Conservation (phyloP, 2,329 filamentous ascomycete genomes). For the Colletotrichum sp. region DNA sequence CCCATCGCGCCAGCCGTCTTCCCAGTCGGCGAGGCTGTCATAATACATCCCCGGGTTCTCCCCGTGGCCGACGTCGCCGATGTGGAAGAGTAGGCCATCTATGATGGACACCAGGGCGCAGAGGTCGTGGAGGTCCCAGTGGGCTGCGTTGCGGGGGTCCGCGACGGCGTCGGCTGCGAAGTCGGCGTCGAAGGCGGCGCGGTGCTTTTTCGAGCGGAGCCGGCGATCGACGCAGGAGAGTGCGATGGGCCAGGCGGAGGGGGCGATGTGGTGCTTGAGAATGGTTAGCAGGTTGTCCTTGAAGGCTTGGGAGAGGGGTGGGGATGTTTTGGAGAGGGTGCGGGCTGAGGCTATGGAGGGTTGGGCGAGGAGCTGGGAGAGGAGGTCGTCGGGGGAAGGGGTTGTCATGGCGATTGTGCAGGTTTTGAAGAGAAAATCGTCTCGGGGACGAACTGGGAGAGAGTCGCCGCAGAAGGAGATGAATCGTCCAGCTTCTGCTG, state of each 20-base stretch:
- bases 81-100: neutral
- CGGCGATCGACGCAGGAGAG: conserved; percentile 9
- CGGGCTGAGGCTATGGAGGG: neutral
- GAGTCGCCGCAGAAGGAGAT: too few species aligned
- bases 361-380: neutral
- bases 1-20: neutral
- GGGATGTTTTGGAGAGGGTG: neutral
- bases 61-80: neutral
- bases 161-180: neutral
- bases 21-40: neutral
- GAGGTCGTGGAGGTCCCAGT: conserved; percentile 10
- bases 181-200: neutral
- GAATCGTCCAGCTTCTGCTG: fast-evolving
- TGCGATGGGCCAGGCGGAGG: neutral
- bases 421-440: fast-evolving
- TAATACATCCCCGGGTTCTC: neutral
- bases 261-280: neutral
- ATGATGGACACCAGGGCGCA: neutral
- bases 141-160: neutral
- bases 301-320: fast-evolving
- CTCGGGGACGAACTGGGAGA: neutral
- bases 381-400: neutral
- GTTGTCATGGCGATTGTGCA: fast-evolving
- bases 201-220: neutral
- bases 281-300: neutral